Conservation (phyloP, 345 rosid genomes). For the Eucalyptus fibrosa region DNA sequence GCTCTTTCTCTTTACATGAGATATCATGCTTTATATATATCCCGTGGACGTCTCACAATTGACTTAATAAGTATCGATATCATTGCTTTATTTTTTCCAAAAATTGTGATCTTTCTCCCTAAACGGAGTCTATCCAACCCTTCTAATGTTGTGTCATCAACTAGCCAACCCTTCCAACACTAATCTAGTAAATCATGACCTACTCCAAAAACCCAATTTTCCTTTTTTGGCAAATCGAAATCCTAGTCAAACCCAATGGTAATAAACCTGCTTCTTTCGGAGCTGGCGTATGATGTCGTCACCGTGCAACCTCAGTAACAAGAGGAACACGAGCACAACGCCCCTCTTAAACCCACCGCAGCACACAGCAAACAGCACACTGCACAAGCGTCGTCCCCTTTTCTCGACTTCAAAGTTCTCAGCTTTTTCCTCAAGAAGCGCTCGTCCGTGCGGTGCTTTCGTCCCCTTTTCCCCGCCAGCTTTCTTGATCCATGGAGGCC, state of each 20-base stretch:
- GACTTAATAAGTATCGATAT: neutral
- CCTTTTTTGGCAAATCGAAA: neutral
- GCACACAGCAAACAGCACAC: neutral
- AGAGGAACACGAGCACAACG: neutral
- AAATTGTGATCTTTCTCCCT: neutral
- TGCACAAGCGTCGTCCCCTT: neutral
- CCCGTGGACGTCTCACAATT: rapidly evolving
- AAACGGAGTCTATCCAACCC: neutral
- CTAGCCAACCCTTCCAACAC: neutral
- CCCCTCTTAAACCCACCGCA: neutral
- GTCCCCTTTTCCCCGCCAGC: neutral
- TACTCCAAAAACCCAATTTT: neutral
- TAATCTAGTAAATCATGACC: neutral
- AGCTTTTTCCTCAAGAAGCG: neutral
- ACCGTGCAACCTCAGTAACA: neutral
- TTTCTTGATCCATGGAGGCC: constrained; percentile 34
- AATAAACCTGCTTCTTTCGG: neutral
- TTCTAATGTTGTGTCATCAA: neutral
- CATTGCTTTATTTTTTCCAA: neutral
- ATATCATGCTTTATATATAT: neutral
- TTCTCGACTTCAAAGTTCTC: neutral
- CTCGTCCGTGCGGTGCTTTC: neutral
- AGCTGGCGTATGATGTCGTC: neutral
- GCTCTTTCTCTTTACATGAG: neutral
- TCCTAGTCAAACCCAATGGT: neutral